These are phyloP conservation scores for Tympanopsis confertula DNA, from an alignment of 2,329 filamentous ascomycete genomes.

Conservation along the genomic window DNA sequence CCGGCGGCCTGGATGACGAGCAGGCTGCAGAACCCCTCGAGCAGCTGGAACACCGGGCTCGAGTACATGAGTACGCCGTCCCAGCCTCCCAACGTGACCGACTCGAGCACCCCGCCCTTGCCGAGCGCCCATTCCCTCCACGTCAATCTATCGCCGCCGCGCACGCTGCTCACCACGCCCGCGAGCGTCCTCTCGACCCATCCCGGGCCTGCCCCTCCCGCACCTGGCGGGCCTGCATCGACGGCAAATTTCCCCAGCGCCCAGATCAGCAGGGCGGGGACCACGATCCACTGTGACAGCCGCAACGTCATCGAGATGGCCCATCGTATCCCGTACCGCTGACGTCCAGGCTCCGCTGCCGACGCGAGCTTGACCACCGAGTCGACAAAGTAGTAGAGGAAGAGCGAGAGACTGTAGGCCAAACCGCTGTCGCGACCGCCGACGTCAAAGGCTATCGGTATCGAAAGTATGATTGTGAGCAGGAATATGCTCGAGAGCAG, in stretches of 20 bases:
- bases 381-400: conserved; percentile 82
- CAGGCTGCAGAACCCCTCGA: conserved; percentile 92
- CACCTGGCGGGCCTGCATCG: conserved; percentile 60
- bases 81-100: conserved; percentile 72
- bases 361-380: conserved; percentile 71
- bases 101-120: conserved; percentile 71
- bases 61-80: conserved; percentile 81
- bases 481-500: conserved; percentile 77
- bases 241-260: conserved; percentile 89
- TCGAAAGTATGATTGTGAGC: conserved; percentile 83
- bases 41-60: conserved; percentile 84
- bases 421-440: conserved; percentile 88
- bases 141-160: conserved; percentile 37
- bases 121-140: conserved; percentile 81
- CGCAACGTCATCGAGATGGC: conserved; percentile 58
- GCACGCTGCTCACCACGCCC: conserved; percentile 44
- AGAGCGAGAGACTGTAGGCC: conserved; percentile 82
- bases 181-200: conserved; percentile 76
- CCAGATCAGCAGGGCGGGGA: conserved; percentile 85
- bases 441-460: conserved; percentile 95
- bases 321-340: conserved; percentile 63
- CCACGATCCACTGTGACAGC: conserved; percentile 73
- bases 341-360: conserved; percentile 31
- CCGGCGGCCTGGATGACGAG: conserved; percentile 90
- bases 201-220: too few relatives aligned